Base-by-base conservation (phyloP, 2,329 filamentous ascomycete species). In the Magnaporthiopsis rhizophila region DNA sequence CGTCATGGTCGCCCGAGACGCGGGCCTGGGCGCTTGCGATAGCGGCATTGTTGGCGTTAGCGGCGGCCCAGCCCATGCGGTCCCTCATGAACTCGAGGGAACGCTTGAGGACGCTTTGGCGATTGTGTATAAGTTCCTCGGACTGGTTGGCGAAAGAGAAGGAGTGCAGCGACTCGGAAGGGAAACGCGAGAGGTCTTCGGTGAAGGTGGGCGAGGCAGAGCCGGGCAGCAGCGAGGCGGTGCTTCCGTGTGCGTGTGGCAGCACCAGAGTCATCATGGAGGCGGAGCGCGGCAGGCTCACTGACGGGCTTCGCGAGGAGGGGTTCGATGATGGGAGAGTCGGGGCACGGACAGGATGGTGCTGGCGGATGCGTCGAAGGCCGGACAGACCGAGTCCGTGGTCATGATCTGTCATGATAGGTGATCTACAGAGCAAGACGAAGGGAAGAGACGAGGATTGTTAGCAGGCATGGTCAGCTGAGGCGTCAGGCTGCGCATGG, bases 121-220 rank as follows among this genome's bases (percentile, higher is more conserved):
- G 89, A 74, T 86, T 97, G 74, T 97, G 91, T 64, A 98, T 83
- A 67, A 92, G 87, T 67, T 98, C 94, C 72, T 97, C 93, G 3
- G 93, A 94, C 76, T 97, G 93, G 70, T 96, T 91, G 57, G 95
- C 92, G 75, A 99, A 99, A 15, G 94, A 98, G 78, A 99, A 99
- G 1, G 95, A 99, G 76, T 99, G 95, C 60, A 99, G 80, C 7
- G 95, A 99, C 74, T 99, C 95, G 70, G 91, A 92, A 1, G 95
- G 94, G 74, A 99, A 99, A 62, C 93, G 89, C 59, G 88, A 89
- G 59, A 99, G 84, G 73, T 99, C 95, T 79, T 98, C 95, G 71
- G 87, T 85, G 72, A 92, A 92, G 67, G 85, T 85, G 30, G 92
- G 91, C 28, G 92, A 92, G 26, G 82, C 80, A 30, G 89, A 87